Evolutionary conservation across 768 basidiomycete species (phyloP).

Genomic region (Hygrophorus pudorinus): DNA sequence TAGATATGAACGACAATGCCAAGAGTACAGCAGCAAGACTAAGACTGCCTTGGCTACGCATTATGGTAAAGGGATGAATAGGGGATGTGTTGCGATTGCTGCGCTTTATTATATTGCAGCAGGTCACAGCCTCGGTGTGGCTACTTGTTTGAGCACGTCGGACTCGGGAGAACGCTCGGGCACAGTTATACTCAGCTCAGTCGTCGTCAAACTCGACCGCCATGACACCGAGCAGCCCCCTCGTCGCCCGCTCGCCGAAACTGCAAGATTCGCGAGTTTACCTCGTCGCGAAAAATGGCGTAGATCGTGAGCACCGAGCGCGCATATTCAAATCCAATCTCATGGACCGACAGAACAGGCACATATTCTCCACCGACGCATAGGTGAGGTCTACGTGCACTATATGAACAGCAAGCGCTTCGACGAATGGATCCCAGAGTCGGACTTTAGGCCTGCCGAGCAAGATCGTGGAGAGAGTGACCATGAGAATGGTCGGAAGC

Average conservation of each 20-base stretch:
- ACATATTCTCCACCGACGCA: slow-evolving; percentile 41
- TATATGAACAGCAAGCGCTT: slow-evolving; percentile 56
- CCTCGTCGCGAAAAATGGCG: neutral
- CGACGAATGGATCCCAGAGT: slow-evolving; percentile 62
- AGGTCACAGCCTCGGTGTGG: no score
- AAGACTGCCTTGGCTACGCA: no score
- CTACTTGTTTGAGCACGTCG: no score
- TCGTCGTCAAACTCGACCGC: no score
- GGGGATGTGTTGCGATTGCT: no score
- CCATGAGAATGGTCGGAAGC: slow-evolving; percentile 8
- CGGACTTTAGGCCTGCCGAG: slow-evolving; percentile 23
- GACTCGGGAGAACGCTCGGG: no score
- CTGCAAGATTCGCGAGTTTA: neutral
- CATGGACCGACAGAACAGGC: slow-evolving; percentile 30
- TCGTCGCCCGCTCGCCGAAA: neutral
- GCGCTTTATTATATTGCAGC: no score
- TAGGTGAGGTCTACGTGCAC: slow-evolving; percentile 57
- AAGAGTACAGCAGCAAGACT: no score
- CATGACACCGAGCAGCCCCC: no score
- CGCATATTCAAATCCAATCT: neutral
- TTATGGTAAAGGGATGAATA: no score
- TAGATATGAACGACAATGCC: no score
- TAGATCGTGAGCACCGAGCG: slow-evolving; percentile 1
- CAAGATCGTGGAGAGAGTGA: slow-evolving; percentile 18
- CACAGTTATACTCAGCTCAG: no score